These are phyloP conservation scores for Herpetomonas tarakana DNA, from an alignment of 208 protist genomes.

Conservation along the genomic window DNA sequence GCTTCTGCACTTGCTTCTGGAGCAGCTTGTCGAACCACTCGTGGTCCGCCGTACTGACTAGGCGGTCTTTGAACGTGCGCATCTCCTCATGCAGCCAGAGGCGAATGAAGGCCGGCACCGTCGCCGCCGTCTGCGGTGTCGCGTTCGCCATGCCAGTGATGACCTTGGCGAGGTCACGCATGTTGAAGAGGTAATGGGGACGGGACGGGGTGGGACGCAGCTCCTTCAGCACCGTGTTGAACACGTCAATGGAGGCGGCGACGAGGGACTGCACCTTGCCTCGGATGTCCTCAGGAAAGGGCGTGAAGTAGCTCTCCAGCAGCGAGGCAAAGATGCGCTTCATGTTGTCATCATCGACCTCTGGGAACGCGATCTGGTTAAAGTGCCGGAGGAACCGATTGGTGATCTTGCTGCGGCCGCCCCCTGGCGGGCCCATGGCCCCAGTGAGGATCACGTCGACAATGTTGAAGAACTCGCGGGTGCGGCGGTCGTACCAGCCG, in stretches of 20 bases:
- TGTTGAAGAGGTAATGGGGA: conserved; percentile 99
- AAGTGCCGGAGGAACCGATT: conserved; percentile 98
- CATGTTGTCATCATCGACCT: conserved; percentile 95
- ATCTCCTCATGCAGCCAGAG: conserved; percentile 97
- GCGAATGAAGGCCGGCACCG: conserved; percentile 57
- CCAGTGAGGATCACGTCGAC: conserved; percentile 93
- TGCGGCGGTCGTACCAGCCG: conserved; percentile 96
- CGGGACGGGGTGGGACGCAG: conserved; percentile 97
- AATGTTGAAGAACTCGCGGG: conserved; percentile 94
- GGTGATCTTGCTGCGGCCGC: conserved; percentile 95
- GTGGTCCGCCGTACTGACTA: conserved; percentile 88
- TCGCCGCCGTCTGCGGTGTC: conserved; percentile 54
- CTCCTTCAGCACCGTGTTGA: conserved; percentile 90
- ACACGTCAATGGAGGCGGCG: conserved; percentile 94
- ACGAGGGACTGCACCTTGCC: conserved; percentile 74
- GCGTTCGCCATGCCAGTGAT: conserved; percentile 95
- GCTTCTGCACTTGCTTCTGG: conserved; percentile 60
- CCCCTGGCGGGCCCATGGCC: conserved; percentile 97
- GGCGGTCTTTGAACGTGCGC: conserved; percentile 95
- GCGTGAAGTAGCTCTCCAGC: conserved; percentile 90
- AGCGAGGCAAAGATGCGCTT: conserved; percentile 96
- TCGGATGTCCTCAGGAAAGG: conserved; percentile 87
- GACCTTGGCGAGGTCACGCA: conserved; percentile 97
- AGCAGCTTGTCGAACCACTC: conserved; percentile 92
- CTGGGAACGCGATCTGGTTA: conserved; percentile 96